Base-by-base conservation (phyloP, 257 asterid genomes). In the Capsicum chinense region DNA sequence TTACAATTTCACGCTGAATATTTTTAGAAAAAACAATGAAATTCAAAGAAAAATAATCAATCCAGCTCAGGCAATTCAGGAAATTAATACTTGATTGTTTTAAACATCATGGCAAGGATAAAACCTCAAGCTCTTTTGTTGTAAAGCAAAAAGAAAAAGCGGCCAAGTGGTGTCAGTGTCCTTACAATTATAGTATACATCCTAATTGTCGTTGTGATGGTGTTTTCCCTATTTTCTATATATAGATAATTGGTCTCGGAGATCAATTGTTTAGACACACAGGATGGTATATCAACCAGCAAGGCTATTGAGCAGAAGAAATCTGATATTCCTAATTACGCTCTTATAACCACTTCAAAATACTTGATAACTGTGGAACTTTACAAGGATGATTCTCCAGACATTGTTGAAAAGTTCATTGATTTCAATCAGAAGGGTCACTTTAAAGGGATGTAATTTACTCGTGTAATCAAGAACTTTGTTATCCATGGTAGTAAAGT, bases 351-450 rank as follows among this genome's bases (percentile, higher is more conserved):
- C 63, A 96, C 99, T 17, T 90, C 98, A 60, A 94, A 94, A 89
- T 98, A 98, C 87, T 86, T 88, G 52, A 89, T 96, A 70, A 91
- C 97, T 79, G 98, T 89, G 81, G 98, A 96, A 90, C 95, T 96
- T 57, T 93, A 88, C 92, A 93, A 90, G 87, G 99, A 96, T 71
- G 94, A 98, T 81, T 92, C 98, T 85, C 94, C 95, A 57, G 97
- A 92, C 83, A 91, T 89, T 78, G 95, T 94, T 85, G 88, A 83
- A 80, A 93, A 92, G 84, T 96, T 96, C 89, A 76, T 93, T 83
- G 88, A 89, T 62, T 87, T 92, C 99, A 94, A 97, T 86, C 85
- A 84, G 85, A 90, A 88, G 81, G 95, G 93, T 12, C 92, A 86
- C 83, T 92, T 95, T 87, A 90, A 89, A 64, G 99, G 97, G 83